Conservation (phyloP, 805 yeast genomes). For the Lipomyces orientalis region DNA sequence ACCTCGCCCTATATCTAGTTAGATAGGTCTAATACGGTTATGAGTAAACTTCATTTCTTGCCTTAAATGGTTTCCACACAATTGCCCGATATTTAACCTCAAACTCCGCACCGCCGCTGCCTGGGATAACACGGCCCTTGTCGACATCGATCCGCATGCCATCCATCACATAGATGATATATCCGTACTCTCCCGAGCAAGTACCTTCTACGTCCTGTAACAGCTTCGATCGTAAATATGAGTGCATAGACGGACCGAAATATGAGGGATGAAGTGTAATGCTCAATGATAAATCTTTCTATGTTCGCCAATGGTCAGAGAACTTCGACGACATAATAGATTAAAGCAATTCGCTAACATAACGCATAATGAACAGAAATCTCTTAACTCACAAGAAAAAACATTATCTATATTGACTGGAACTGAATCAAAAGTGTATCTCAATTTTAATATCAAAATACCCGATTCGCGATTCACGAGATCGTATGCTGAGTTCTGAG, state of each 20-base stretch:
- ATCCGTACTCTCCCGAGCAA: slow-evolving; percentile 98
- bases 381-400: slow-evolving; percentile 25
- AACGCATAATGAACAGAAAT: background rate
- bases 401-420: slow-evolving; percentile 16
- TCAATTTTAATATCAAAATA: slow-evolving; percentile 4
- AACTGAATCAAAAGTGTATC: background rate
- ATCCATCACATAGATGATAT: slow-evolving; percentile 93
- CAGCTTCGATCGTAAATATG: slow-evolving; percentile 84
- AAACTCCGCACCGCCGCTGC: slow-evolving; percentile 93
- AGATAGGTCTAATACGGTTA: background rate
- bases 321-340: background rate
- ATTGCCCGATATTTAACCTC: slow-evolving; percentile 95
- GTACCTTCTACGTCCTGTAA: slow-evolving; percentile 97
- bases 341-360: background rate
- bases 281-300: slow-evolving; percentile 88
- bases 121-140: slow-evolving; percentile 87
- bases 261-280: slow-evolving; percentile 95
- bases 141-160: slow-evolving; percentile 95
- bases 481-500: background rate
- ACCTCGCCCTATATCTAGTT: slow-evolving; percentile 71
- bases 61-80: slow-evolving; percentile 96
- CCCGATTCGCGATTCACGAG: slow-evolving; percentile 1
- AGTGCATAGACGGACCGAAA: slow-evolving; percentile 98
- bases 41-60: slow-evolving; percentile 11
- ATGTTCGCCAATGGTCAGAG: slow-evolving; percentile 18